These are phyloP conservation scores for Infundibulicybe gibba DNA, from an alignment of 768 basidiomycete species.

Conservation along the genomic window DNA sequence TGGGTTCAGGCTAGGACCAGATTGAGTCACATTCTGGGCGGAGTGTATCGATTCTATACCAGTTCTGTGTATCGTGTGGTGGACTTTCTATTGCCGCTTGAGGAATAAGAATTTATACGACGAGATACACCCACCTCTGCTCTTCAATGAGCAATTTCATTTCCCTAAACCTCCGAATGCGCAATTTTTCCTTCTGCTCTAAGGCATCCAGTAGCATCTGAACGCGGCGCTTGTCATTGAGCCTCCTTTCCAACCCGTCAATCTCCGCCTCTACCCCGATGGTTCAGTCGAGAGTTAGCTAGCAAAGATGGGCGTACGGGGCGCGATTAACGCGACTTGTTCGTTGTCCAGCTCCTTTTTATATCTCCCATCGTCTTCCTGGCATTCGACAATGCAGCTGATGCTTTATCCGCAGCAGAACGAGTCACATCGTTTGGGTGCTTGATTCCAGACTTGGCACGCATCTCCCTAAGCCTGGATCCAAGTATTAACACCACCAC, in stretches of 20 bases:
- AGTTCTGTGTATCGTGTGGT: background rate
- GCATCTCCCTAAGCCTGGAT: constrained; percentile 4
- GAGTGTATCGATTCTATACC: background rate
- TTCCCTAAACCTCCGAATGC: constrained; percentile 20
- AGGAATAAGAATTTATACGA: background rate
- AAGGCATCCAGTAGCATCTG: constrained; percentile 16
- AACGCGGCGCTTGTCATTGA: constrained; percentile 11
- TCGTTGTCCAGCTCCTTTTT: constrained; percentile 7
- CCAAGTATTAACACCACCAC: background rate
- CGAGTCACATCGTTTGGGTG: constrained; percentile 2
- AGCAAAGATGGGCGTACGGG: constrained; percentile 2
- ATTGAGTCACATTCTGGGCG: background rate
- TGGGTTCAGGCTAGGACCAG: too few relatives aligned
- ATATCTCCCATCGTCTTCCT: background rate
- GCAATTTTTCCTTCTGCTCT: constrained; percentile 18
- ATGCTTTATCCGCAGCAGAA: constrained; percentile 3
- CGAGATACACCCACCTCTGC: constrained; percentile 10
- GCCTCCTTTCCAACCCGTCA: constrained; percentile 1
- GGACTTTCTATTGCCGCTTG: background rate
- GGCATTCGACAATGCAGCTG: constrained; percentile 1
- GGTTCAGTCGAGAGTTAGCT: background rate
- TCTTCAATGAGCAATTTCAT: constrained; percentile 11
- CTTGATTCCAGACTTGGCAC: constrained; percentile 3
- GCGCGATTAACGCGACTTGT: constrained; percentile 5
- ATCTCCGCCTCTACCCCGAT: constrained; percentile 1